Conservation (phyloP, 306 rosid genomes). For the Lathyrus tuberosus region DNA sequence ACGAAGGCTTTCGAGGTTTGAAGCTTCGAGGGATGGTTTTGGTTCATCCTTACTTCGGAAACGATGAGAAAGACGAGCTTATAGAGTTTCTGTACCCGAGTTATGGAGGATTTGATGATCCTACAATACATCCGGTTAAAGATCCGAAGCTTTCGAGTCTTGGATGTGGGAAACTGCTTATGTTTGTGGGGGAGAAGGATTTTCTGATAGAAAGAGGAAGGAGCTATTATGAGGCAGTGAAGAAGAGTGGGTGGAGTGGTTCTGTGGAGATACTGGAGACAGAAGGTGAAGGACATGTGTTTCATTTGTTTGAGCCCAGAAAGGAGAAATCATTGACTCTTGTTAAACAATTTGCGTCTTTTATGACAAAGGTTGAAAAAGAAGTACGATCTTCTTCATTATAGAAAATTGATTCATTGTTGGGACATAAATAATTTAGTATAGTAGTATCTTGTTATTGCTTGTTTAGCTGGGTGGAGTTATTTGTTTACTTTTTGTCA, state of each 20-base stretch:
- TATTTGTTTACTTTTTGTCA: not conserved
- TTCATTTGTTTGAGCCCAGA: slow-evolving; percentile 39
- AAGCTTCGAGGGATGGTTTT: slow-evolving; percentile 50
- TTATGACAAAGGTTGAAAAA: slow-evolving; percentile 24
- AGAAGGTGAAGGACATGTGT: slow-evolving; percentile 48
- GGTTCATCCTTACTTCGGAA: slow-evolving; percentile 59
- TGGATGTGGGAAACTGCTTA: slow-evolving; percentile 42
- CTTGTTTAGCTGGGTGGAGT: not conserved
- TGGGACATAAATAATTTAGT: no score
- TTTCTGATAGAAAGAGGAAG: slow-evolving; percentile 34
- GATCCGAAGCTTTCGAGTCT: slow-evolving; percentile 48
- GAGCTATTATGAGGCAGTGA: slow-evolving; percentile 45
- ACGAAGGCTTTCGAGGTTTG: not conserved
- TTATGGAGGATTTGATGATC: slow-evolving; percentile 42
- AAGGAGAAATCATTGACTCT: slow-evolving; percentile 36
- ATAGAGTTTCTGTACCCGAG: slow-evolving; percentile 33
- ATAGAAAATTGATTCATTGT: no score
- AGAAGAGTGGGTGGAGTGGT: slow-evolving; percentile 53
- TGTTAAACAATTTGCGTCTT: slow-evolving; percentile 29
- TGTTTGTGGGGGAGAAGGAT: slow-evolving; percentile 51
- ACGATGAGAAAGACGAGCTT: slow-evolving; percentile 31
- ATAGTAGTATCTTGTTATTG: not conserved
- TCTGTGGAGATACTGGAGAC: slow-evolving; percentile 40
- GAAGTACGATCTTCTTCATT: not conserved
- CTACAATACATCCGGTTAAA: slow-evolving; percentile 34